Evolutionary conservation across 176 grass and related monocot species (phyloP).

Genomic region (Paspalum vaginatum): DNA sequence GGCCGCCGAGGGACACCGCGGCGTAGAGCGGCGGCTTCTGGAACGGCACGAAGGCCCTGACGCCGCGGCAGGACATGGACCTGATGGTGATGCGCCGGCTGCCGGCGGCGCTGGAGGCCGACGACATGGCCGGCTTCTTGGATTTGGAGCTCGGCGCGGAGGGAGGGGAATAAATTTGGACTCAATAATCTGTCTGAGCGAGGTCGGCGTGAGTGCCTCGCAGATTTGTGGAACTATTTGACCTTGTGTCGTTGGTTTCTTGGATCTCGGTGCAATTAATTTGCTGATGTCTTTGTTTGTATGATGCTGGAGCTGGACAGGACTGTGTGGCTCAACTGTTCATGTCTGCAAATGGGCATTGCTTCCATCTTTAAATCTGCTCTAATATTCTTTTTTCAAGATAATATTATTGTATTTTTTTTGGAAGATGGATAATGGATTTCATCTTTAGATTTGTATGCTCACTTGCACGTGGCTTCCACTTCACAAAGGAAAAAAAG

Average conservation of each 20-base stretch:
- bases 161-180: background rate
- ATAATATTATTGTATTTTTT: background rate
- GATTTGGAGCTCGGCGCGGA: background rate
- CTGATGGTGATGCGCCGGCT: slow-evolving; percentile 44
- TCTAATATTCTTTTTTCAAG: no score
- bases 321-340: background rate
- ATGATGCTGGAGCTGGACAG: background rate
- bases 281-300: background rate
- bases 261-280: slow-evolving; percentile 10
- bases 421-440: background rate
- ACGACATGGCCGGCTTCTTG: slow-evolving; percentile 35
- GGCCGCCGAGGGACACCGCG: slow-evolving; percentile 54
- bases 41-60: slow-evolving; percentile 59
- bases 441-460: background rate
- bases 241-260: background rate
- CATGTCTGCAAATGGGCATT: background rate
- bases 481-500: background rate
- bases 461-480: background rate
- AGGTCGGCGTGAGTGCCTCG: no score
- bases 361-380: background rate
- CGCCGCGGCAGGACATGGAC: slow-evolving; percentile 59
- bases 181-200: no score
- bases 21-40: slow-evolving; percentile 62
- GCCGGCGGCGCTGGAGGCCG: slow-evolving; percentile 6
- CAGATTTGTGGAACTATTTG: background rate